Conservation (phyloP, 2,329 filamentous ascomycete species). For the Claviceps fusiformis region DNA sequence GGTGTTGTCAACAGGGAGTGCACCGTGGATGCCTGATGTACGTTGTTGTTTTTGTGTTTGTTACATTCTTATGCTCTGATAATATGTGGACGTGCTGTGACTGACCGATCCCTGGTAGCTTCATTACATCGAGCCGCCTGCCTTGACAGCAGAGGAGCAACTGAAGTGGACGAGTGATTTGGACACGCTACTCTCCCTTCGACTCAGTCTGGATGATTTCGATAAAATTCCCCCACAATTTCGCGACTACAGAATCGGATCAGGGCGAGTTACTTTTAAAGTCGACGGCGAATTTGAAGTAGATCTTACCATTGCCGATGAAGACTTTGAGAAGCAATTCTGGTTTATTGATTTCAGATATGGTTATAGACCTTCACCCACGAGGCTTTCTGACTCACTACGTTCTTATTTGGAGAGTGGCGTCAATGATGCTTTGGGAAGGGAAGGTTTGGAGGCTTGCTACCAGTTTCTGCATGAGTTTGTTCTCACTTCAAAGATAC, state of each 20-base stretch:
- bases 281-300: conserved; percentile 81
- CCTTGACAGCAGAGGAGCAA: conserved; percentile 57
- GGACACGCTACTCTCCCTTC: conserved; percentile 69
- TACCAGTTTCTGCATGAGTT: conserved; percentile 82
- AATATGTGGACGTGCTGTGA: neutral
- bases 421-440: conserved; percentile 57
- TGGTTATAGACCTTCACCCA: conserved; percentile 57
- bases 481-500: conserved; percentile 80
- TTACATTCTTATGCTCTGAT: neutral
- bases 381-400: conserved; percentile 46
- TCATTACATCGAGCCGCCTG: conserved; percentile 61
- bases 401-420: conserved; percentile 53
- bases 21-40: conserved; percentile 67
- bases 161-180: conserved; percentile 65
- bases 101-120: conserved; percentile 36
- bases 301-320: conserved; percentile 79
- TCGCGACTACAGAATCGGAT: conserved; percentile 60
- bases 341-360: conserved; percentile 92
- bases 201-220: conserved; percentile 73
- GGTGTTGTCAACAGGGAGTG: conserved; percentile 64
- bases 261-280: conserved; percentile 81
- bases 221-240: conserved; percentile 65
- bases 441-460: conserved; percentile 62
- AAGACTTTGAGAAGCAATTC: conserved; percentile 71
- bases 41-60: conserved; percentile 14